phyloP scores from a whole-genome alignment of 768 basidiomycete genomes.

The Leucocoprinus sp. region DNA sequence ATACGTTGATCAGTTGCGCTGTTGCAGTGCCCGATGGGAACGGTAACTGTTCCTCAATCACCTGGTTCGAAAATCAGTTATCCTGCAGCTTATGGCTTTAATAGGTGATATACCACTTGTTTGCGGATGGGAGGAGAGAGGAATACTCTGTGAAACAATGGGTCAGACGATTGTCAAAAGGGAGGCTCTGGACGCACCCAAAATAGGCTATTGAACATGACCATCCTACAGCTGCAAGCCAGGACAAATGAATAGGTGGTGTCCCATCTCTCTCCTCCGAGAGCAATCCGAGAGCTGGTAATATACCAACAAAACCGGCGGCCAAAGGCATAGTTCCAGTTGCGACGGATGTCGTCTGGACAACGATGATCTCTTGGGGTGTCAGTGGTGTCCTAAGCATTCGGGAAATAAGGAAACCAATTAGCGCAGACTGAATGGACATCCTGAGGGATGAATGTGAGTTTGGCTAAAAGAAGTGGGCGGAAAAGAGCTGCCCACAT shows the following conservation, averaged over 20 bases:
- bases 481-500: conserved; percentile 41
- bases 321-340: conserved; percentile 88
- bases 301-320: conserved; percentile 83
- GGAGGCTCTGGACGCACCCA: conserved; percentile 38
- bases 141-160: conserved; percentile 57
- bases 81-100: too few species aligned
- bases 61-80: conserved; percentile 33
- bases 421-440: conserved; percentile 90
- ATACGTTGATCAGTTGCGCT: conserved; percentile 86
- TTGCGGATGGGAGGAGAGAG: conserved; percentile 90
- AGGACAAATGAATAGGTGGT: conserved; percentile 66
- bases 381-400: conserved; percentile 65
- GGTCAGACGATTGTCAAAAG: not conserved
- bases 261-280: conserved; percentile 67
- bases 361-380: conserved; percentile 89
- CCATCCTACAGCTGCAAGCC: conserved; percentile 73
- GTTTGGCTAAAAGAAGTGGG: not conserved
- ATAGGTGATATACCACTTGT: conserved; percentile 64
- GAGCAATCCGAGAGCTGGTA: conserved; percentile 84
- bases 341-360: conserved; percentile 93
- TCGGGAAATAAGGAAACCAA: conserved; percentile 81
- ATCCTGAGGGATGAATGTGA: conserved; percentile 45
- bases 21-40: conserved; percentile 97
- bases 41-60: conserved; percentile 87
- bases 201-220: conserved; percentile 91